Evolutionary conservation across 768 basidiomycete genomes (phyloP).

Genomic region (Macrocybe gigantea): DNA sequence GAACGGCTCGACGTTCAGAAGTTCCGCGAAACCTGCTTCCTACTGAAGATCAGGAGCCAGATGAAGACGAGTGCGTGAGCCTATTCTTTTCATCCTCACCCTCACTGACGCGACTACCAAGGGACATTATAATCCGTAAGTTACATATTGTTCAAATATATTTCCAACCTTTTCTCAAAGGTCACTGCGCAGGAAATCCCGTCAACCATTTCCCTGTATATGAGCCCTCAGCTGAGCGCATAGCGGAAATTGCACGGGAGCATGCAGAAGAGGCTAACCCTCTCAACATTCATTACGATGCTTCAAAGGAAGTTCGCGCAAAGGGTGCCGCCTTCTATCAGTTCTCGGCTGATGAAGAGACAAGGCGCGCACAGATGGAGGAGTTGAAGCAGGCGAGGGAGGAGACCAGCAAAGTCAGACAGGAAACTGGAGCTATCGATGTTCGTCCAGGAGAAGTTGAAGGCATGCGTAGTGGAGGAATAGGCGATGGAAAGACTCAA

Average conservation of each 20-base stretch:
- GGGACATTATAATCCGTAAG: slow-evolving; percentile 58
- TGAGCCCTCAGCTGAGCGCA: slow-evolving; percentile 73
- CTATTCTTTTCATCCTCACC: slow-evolving; percentile 5
- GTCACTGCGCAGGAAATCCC: slow-evolving; percentile 56
- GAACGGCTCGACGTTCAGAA: slow-evolving; percentile 67
- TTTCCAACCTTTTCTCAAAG: not conserved
- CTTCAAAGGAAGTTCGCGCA: slow-evolving; percentile 74
- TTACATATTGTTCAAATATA: not conserved
- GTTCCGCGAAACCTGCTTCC: slow-evolving; percentile 63
- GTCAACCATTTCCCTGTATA: slow-evolving; percentile 85
- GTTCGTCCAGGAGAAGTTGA: slow-evolving; percentile 68
- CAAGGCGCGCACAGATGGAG: slow-evolving; percentile 75
- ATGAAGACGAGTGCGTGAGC: slow-evolving; percentile 53
- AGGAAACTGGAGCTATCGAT: slow-evolving; percentile 56
- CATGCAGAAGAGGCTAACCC: slow-evolving; percentile 70
- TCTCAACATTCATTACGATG: slow-evolving; percentile 75
- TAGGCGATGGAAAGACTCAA: slow-evolving; percentile 17
- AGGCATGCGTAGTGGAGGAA: slow-evolving; percentile 52
- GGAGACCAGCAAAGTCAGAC: slow-evolving; percentile 63
- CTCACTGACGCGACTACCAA: slow-evolving; percentile 15
- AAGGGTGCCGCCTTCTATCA: slow-evolving; percentile 91
- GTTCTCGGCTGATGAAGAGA: slow-evolving; percentile 83
- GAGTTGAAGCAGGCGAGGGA: slow-evolving; percentile 60
- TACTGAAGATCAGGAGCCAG: slow-evolving; percentile 36
- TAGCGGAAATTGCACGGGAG: slow-evolving; percentile 68